Base-by-base conservation (phyloP, 2,329 filamentous ascomycete genomes). In the Apiospora arundinis region DNA sequence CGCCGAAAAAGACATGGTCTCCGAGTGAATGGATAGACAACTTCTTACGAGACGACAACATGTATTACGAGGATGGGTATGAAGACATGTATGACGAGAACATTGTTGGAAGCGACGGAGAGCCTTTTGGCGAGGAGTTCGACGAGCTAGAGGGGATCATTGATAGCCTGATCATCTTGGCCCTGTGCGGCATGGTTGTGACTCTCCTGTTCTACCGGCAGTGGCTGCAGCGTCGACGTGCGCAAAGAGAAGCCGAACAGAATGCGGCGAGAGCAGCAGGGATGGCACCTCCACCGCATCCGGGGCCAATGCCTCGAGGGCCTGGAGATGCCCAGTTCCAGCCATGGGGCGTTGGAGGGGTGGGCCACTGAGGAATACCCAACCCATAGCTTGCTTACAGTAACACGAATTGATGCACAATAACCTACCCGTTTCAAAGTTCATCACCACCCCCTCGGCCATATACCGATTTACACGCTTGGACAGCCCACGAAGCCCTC, bases 21-120 rank as follows among this genome's bases (percentile, higher is more conserved):
- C 85, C 97, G 25, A 88, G 88, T 28, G 95, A 98, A 80, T 98
- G 95, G 95, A 87, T 98, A 69, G 88, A 88, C 73, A 93, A 95
- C 72, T 98, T 98, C 79, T 85, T 97, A 42, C 90, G 93, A 72
- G 89, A 92, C 69, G 90, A 93, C 71, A 85, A 88, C 68, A 85
- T 86, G 46, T 88, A 89, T 76, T 92, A 94, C 71, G 89, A 92
- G 60, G 86, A 87, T 37, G 77, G 79, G 14, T 90, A 90, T 74
- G 87, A 89, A 18, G 87, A 89, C 42, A 80, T 84, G 42, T 88
- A 88, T 69, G 86, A 88, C 45, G 88, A 88, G 68, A 84, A 84
- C 65, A 89, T 90, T 80, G 86, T 86, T 6, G 86, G 85, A 16
- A 88, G 85, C 14, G 86, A 90, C 25, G 84, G 85, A 21, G 85